A percentile compares a stretch with the other conserved stretches of the same genome.
These are phyloP conservation scores for Pseudocercospora eumusae DNA, from an alignment of 2,329 filamentous ascomycete genomes.

Conservation along the genomic window DNA sequence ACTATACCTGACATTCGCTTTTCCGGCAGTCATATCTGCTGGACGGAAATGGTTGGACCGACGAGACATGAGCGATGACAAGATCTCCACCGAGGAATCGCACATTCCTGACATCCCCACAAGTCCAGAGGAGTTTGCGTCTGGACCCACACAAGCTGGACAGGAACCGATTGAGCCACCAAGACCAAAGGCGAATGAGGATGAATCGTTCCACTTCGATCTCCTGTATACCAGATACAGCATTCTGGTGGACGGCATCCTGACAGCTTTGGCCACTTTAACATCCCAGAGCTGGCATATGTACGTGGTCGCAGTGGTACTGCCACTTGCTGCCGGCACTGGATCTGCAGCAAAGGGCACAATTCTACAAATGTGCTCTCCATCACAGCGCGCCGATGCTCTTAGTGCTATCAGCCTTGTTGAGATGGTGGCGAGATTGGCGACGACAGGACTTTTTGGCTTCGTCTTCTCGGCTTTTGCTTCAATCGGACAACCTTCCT, in stretches of 20 bases:
- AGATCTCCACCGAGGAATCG: constrained; percentile 18
- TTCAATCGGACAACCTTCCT: constrained; percentile 58
- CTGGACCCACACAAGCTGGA: constrained; percentile 39
- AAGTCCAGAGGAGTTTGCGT: constrained; percentile 39
- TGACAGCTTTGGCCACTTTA: constrained; percentile 65
- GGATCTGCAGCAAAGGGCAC: constrained; percentile 70
- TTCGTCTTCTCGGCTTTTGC: constrained; percentile 67
- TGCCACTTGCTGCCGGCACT: constrained; percentile 69
- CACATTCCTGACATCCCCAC: constrained; percentile 34
- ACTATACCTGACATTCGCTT: constrained; percentile 48
- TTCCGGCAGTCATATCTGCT: constrained; percentile 47
- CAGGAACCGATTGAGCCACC: constrained; percentile 51
- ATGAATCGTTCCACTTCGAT: constrained; percentile 62
- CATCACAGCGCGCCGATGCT: constrained; percentile 64
- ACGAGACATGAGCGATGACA: constrained; percentile 34
- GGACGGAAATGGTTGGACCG: constrained; percentile 49
- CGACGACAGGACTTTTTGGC: constrained; percentile 66
- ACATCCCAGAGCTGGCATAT: constrained; percentile 67
- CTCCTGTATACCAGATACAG: constrained; percentile 67
- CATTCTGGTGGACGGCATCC: constrained; percentile 62
- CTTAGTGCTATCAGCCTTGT: constrained; percentile 69
- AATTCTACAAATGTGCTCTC: constrained; percentile 69
- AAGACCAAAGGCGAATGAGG: constrained; percentile 23
- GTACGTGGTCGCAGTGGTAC: constrained; percentile 64
- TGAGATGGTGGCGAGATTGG: constrained; percentile 66